Base-by-base conservation (phyloP, 2,329 filamentous ascomycete genomes). In the Ophiostoma pallidulum region DNA sequence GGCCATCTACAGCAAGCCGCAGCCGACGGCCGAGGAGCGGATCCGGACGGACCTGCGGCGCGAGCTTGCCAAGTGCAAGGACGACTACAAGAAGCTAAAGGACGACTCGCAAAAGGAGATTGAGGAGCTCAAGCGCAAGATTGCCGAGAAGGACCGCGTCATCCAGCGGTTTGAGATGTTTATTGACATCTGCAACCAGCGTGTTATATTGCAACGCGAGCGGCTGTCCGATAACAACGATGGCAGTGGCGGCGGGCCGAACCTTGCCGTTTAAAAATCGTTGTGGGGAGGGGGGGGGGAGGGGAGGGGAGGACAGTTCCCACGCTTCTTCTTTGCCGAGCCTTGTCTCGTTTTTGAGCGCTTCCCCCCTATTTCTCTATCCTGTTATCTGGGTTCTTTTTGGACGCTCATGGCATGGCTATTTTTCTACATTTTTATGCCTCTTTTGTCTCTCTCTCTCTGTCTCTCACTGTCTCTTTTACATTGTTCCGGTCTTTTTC, bases 131-230 rank as follows among this genome's bases (percentile, higher is more conserved):
- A 77, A 78, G 56, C 67, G 71, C 47, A 71, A 78, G 57, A 61
- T 90, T 14, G 73, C 72, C 35, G 77, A 83, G 50, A 82, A 82
- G 61, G 75, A 81, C 51, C 71, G 73, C 57, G 71, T 75, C 50
- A 82, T 83, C 47, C 63, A 72, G 51, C 78, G 75, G 58, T 83
- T 82, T 55, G 78, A 83, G 62, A 79, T 80, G 73, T 83, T 83
- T 46, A 82, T 83, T 57, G 79, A 83, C 60, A 80, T 83, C 47
- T 82, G 78, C 59, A 83, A 83, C 56, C 71, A 80, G 59, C 67
- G 79, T 42, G 78, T 82, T 52, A 82, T 82, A 69, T 68, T 80
- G 45, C 76, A 79, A 60, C 66, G 77, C 43, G 73, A 78, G 57
- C 68, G 73, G 52, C 65, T 82, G 37, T 56, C 53, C 2, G 60